Base-by-base conservation (phyloP, 2,329 filamentous ascomycete species). In the Lachnellula occidentalis region DNA sequence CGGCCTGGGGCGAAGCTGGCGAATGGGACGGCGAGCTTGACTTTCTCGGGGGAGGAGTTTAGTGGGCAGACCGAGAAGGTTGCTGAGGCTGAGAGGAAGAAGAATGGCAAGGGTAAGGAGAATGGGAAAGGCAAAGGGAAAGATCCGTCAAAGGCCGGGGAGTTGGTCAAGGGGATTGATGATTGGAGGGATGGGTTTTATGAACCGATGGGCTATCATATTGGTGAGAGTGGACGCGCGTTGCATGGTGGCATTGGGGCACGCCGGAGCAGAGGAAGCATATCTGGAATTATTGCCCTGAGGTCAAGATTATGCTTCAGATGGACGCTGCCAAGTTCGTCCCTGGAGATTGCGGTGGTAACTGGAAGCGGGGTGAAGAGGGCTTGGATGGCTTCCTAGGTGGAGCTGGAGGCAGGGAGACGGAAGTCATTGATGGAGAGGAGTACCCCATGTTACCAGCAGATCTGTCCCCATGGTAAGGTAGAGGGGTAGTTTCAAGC, bases 151-250 rank as follows among this genome's bases (percentile, higher is more conserved):
- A 67, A 61, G 31, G 65, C 59, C 1, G 65, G 65, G 7, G 61
- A 61, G 1, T 39, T 66, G 42, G 66, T 76, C 37, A 59, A 70
- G 42, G 76, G 72, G 7, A 66, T 79, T 39, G 77, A 79, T 64
- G 72, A 75, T 63, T 79, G 75, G 74, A 72, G 77, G 51, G 67
- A 74, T n/a, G 77, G 77, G 14, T 76, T 74, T 61, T 80, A 80
- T 63, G 67, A 80, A 64, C 79, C 80, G 14, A 79, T 82, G 79
- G 80, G 80, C 43, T 82, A 80, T 64, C 79, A 83, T 64, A 78
- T 76, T 1, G 78, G 78, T 21, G 74, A 74, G 7, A 74, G 74
- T 51, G 79, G 79, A 47, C 64, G 63, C 12, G 72, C 65, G 50
- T 66, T 81, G 17, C 75, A 78, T 56, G 56, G 61, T 11, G 69